Evolutionary conservation across 192 early-diverging fungal genomes (phyloP).

Genomic region (Coemansia sp.): DNA sequence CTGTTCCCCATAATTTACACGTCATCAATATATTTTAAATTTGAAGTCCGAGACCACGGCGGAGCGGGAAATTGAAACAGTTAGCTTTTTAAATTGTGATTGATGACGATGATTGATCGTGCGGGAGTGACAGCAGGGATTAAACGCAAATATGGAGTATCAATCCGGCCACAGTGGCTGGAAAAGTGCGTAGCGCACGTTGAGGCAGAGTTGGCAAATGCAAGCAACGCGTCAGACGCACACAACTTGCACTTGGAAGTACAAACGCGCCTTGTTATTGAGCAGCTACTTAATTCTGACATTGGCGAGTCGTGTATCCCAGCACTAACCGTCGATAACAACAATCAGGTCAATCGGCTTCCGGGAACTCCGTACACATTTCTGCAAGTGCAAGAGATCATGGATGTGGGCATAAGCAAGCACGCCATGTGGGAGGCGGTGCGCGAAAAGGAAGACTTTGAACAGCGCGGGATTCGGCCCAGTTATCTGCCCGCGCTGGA

Average conservation of each 20-base stretch:
- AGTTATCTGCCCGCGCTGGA: slow-evolving; percentile 34
- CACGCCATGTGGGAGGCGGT: slow-evolving; percentile 48
- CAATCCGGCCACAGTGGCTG: slow-evolving; percentile 28
- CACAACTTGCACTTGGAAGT: slow-evolving; percentile 20
- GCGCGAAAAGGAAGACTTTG: slow-evolving; percentile 47
- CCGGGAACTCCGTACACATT: slow-evolving; percentile 21
- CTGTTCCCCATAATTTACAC: not conserved
- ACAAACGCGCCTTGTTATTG: slow-evolving; percentile 35
- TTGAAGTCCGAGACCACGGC: slow-evolving; percentile 9
- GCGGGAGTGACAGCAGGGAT: slow-evolving; percentile 14
- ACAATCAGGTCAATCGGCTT: slow-evolving; percentile 6
- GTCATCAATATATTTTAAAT: not conserved
- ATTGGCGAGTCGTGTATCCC: slow-evolving; percentile 42
- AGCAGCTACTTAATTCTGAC: slow-evolving; percentile 45
- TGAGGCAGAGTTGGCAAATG: slow-evolving; percentile 15
- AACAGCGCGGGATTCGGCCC: slow-evolving; percentile 43
- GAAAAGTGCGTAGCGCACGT: slow-evolving; percentile 40
- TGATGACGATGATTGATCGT: slow-evolving; percentile 33
- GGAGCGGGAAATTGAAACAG: slow-evolving; percentile 19
- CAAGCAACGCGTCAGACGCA: not conserved
- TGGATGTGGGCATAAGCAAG: slow-evolving; percentile 47
- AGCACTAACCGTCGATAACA: slow-evolving; percentile 5
- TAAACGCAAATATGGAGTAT: slow-evolving; percentile 23
- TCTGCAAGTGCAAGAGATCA: slow-evolving; percentile 44
- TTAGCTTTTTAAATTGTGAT: slow-evolving; percentile 4